Conservation (phyloP, 768 basidiomycete species). For the Lactarius evosmus region DNA sequence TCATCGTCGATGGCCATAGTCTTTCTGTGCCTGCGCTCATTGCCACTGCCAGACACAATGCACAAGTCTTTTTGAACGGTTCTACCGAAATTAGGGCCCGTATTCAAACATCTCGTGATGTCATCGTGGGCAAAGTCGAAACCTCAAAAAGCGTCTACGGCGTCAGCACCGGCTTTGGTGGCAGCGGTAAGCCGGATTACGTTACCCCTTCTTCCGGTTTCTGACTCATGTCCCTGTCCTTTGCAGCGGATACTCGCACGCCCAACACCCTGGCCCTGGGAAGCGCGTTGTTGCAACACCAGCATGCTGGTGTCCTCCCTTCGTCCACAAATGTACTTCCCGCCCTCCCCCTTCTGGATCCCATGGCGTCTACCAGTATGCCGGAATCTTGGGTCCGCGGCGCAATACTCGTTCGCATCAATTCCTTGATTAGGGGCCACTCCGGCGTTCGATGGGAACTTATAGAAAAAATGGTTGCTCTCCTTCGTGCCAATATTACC, state of each 20-base stretch:
- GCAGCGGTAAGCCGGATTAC: conserved; percentile 49
- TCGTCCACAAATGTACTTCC: conserved; percentile 49
- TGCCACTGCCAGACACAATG: conserved; percentile 66
- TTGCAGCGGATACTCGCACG: conserved; percentile 74
- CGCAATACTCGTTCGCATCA: conserved; percentile 83
- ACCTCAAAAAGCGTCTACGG: conserved; percentile 75
- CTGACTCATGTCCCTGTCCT: conserved; percentile 12
- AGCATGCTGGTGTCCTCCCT: conserved; percentile 72
- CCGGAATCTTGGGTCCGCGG: conserved; percentile 87
- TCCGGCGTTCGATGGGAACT: conserved; percentile 82
- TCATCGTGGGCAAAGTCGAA: conserved; percentile 64
- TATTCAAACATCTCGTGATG: conserved; percentile 59
- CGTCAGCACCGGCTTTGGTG: conserved; percentile 84
- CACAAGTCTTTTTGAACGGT: conserved; percentile 49
- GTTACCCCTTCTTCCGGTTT: conserved; percentile 20
- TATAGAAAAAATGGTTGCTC: conserved; percentile 70
- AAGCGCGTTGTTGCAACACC: conserved; percentile 80
- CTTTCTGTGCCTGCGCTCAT: conserved; percentile 75
- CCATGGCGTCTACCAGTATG: conserved; percentile 66
- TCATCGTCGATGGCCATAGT: conserved; percentile 64
- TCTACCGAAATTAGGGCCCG: conserved; percentile 47
- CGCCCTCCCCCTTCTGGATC: conserved; percentile 68
- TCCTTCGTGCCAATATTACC: conserved; percentile 69
- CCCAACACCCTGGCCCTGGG: conserved; percentile 70
- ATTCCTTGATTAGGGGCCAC: conserved; percentile 85